Base-by-base conservation (phyloP, 768 basidiomycete genomes). In the Strobilomyces dryophilus region DNA sequence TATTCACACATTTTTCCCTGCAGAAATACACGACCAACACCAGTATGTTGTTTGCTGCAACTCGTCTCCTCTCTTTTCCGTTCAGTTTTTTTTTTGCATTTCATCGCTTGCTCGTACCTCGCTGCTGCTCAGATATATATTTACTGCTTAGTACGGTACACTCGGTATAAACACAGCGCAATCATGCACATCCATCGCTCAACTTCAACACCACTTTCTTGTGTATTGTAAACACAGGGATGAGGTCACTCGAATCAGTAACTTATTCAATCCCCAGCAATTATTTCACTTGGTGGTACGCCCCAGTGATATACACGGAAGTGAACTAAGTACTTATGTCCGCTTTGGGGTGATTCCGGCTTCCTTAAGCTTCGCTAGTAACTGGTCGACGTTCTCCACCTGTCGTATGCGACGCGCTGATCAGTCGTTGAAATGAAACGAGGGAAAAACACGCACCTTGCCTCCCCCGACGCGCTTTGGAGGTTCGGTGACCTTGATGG, bases 401-500 rank as follows among this genome's bases (percentile, higher is more conserved):
- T 85, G 58, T 11, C 31, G 35, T 53, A 32, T 36, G 12, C 11
- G 18, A 21, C 31, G 18, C 15, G 18, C 31, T 7, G 20, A 34
- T 59, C 20, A 51, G 11, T 10, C 17, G 20, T 31, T 10, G 36
- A 20, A 51, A 55, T 1, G 44, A 42, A n/a, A 44, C 29, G 47
- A 44, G 14, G 46, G 46, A 5, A 2, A 44, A 41, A n/a, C 3
- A 39, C 76, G 42, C 49, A 81, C 95, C 80, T 97, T 99, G 41
- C 83, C 84, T 26, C 97, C 95, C 12, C 97, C 97, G 35, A 89
- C 80, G 34, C 97, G 85, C 68, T 88, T 85, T 0, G 90, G 87
- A 24, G 97, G 97, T 67, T 98, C 95, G 2, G 82, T 73, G 24
- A 98, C 89, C 61, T 89, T 91, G 64, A 98, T 62, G 0, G 85